Evolutionary conservation across 371 early-diverging fungal species (phyloP).

Genomic region (Blakeslea trispora): DNA sequence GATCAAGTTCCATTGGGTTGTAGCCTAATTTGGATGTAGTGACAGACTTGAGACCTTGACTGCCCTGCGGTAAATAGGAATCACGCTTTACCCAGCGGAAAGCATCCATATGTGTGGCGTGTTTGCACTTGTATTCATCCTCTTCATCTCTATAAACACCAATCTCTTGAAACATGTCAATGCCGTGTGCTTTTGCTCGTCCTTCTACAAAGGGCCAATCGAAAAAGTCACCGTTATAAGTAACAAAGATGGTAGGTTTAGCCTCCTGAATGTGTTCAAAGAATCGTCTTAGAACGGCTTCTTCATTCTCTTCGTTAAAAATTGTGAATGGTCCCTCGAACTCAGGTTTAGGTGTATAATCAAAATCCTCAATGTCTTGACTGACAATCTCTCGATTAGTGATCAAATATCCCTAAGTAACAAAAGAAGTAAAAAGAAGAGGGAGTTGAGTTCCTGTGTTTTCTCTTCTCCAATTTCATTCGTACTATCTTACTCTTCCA

Average conservation of each 20-base stretch:
- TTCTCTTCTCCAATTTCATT: neutral
- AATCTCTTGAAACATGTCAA: slow-evolving; percentile 85
- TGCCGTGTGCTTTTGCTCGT: slow-evolving; percentile 78
- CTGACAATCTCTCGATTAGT: slow-evolving; percentile 97
- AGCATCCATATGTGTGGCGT: slow-evolving; percentile 99
- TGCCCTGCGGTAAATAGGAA: slow-evolving; percentile 97
- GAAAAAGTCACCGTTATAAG: slow-evolving; percentile 99
- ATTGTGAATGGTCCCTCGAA: slow-evolving; percentile 95
- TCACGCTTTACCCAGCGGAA: slow-evolving; percentile 99
- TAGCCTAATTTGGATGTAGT: slow-evolving; percentile 98
- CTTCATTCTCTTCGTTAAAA: slow-evolving; percentile 95
- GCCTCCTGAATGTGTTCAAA: slow-evolving; percentile 89
- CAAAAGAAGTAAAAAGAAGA: neutral
- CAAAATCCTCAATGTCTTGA: slow-evolving; percentile 97
- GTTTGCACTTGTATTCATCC: slow-evolving; percentile 86
- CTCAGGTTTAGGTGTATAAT: slow-evolving; percentile 97
- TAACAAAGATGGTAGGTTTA: slow-evolving; percentile 93
- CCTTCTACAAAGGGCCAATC: slow-evolving; percentile 99
- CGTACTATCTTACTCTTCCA: slow-evolving; percentile 66
- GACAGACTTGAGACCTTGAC: slow-evolving; percentile 97
- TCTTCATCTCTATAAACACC: slow-evolving; percentile 83
- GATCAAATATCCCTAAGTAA: slow-evolving; percentile 89
- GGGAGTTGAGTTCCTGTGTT: too few species aligned
- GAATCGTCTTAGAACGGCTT: slow-evolving; percentile 83
- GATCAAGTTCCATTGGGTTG: slow-evolving; percentile 98